These are phyloP conservation scores for Imleria badia DNA, from an alignment of 768 basidiomycete species.

Conservation along the genomic window DNA sequence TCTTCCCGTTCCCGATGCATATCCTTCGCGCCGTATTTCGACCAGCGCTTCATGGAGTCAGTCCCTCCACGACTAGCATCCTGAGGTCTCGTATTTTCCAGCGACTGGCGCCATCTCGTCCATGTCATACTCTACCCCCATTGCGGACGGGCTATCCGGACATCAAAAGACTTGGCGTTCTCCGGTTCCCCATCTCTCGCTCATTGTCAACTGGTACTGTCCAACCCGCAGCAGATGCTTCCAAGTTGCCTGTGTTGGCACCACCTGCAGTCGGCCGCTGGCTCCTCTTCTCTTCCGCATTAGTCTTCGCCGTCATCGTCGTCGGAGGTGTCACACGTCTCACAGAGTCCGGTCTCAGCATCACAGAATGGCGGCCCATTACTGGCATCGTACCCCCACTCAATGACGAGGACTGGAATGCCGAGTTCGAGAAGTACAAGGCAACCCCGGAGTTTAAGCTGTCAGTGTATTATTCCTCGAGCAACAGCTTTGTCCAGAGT, in stretches of 20 bases:
- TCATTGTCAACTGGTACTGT: constrained; percentile 40
- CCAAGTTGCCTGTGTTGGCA: constrained; percentile 56
- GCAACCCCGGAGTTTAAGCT: constrained; percentile 93
- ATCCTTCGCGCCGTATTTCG: constrained; percentile 20
- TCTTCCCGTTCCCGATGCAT: constrained; percentile 13
- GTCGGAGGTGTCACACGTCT: constrained; percentile 96
- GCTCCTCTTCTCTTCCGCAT: constrained; percentile 79
- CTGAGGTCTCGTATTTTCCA: constrained; percentile 11
- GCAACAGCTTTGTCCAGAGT: neutral
- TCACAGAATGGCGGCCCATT: constrained; percentile 96
- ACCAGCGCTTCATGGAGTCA: constrained; percentile 12
- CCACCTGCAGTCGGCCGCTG: constrained; percentile 75
- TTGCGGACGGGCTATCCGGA: constrained; percentile 1
- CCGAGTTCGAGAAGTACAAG: constrained; percentile 93
- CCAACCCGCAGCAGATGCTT: constrained; percentile 12
- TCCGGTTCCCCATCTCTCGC: constrained; percentile 31
- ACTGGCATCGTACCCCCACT: constrained; percentile 87
- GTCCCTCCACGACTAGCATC: neutral
- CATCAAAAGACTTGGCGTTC: neutral
- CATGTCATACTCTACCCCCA: constrained; percentile 4
- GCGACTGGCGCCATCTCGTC: neutral
- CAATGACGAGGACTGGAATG: constrained; percentile 71
- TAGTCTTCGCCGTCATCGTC: constrained; percentile 91
- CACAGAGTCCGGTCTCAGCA: constrained; percentile 96
- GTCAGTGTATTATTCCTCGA: constrained; percentile 47